Base-by-base conservation (phyloP, 1,284 basidiomycete genomes). In the Ceratobasidium papillatum region DNA sequence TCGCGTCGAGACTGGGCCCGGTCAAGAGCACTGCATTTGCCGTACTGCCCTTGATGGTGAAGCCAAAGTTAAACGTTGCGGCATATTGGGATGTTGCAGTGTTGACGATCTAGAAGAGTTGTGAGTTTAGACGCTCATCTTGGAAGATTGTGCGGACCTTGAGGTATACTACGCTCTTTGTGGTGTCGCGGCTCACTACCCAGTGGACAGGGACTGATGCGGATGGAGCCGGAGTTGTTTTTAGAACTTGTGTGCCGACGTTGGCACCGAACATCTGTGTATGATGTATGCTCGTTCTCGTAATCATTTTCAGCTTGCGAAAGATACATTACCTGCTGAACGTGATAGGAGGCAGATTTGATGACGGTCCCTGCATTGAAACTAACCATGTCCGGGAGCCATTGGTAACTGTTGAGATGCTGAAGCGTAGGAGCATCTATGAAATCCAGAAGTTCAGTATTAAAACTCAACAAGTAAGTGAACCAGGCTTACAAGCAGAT, bases 321-420 rank as follows among this genome's bases (percentile, higher is more conserved):
- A n/a, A 34, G 19, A 22, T 2, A 19, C 27, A 17, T 30, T 45
- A 80, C 82, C 75, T 82, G 78, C 78, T 84, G 83, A 14, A 81
- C 79, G 75, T 81, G 82, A 77, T 83, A 84, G 27, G 81, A 82
- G 1, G 81, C 82, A 8, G 81, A 82, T 74, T 80, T 82, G 66
- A 83, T 81, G 56, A 83, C 52, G 43, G 78, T 77, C 51, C 79
- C 80, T 3, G 82, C 80, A 77, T 84, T 82, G 76, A 82, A 84
- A 34, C 81, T 82, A 71, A 84, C 76, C 56, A 84, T 81, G 78
- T 84, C 83, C 27, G 84, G 84, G 25, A 82, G 84, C 84, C 84
- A 85, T 76, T 84, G 82, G 54, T 80, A 83, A 49, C 78, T 78
- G 71, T 79, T 80, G 76, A 84, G 81, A 73, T 84, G 81, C 73